Evolutionary conservation across 768 basidiomycete species (phyloP).

Genomic region (Leccinum uliginosum): DNA sequence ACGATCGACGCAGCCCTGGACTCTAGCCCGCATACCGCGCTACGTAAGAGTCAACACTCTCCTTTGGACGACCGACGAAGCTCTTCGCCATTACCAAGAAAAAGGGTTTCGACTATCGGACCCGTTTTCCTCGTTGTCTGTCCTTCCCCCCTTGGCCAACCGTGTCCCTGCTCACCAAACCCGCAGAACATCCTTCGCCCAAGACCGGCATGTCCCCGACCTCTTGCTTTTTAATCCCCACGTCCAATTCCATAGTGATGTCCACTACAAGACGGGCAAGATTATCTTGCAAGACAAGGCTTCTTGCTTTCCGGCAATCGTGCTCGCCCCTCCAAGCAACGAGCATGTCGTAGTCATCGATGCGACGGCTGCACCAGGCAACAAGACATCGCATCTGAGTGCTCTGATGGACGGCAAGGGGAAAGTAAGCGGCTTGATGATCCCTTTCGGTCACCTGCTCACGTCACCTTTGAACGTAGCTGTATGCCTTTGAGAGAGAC

Average conservation of each 20-base stretch:
- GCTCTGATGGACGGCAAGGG: conserved; percentile 83
- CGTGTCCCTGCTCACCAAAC: conserved; percentile 2
- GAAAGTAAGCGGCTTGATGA: conserved; percentile 44
- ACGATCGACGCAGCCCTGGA: neutral
- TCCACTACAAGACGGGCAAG: conserved; percentile 70
- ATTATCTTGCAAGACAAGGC: conserved; percentile 97
- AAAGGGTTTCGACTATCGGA: conserved; percentile 52
- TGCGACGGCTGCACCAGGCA: conserved; percentile 95
- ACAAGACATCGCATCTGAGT: conserved; percentile 93
- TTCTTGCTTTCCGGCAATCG: conserved; percentile 89
- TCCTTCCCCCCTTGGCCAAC: neutral
- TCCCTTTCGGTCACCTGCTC: neutral
- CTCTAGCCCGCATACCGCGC: conserved; percentile 71
- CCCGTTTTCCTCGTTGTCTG: conserved; percentile 51
- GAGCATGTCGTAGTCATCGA: conserved; percentile 66
- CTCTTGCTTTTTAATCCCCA: conserved; percentile 74
- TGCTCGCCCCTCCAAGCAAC: conserved; percentile 70
- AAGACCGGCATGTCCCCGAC: conserved; percentile 78
- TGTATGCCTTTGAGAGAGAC: conserved; percentile 89
- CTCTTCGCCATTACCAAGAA: conserved; percentile 50
- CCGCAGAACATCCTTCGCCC: conserved; percentile 56
- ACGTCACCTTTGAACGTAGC: conserved; percentile 34
- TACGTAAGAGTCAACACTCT: conserved; percentile 82
- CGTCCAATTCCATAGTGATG: conserved; percentile 62
- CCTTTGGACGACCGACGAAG: conserved; percentile 62